Conservation (phyloP, 306 rosid species). For the Pyrus bretschneideri region DNA sequence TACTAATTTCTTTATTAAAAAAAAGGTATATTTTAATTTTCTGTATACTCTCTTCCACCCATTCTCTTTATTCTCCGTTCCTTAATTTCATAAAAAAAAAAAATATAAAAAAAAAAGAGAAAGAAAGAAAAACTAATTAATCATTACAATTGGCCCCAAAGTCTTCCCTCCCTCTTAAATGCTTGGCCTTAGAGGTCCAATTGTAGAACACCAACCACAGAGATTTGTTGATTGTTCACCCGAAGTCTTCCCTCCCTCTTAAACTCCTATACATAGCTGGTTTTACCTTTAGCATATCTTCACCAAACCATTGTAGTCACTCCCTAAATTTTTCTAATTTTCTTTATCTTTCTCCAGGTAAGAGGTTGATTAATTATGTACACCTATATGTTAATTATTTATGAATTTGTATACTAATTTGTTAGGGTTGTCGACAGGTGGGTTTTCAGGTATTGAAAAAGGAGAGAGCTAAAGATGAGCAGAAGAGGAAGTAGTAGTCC, state of each 20-base stretch:
- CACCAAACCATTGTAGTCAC: neutral
- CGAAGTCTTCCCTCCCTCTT: too few relatives aligned
- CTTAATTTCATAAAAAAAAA: neutral
- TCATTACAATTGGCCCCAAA: neutral
- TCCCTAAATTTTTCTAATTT: neutral
- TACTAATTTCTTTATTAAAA: too few relatives aligned
- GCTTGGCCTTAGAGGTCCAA: neutral
- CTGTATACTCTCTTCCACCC: neutral
- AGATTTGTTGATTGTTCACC: neutral
- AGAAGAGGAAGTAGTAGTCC: neutral
- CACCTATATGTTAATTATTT: neutral
- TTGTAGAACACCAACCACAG: neutral
- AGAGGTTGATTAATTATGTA: neutral
- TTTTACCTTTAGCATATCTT: neutral
- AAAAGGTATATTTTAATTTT: neutral
- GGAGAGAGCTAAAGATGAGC: neutral
- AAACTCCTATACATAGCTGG: neutral
- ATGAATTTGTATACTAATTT: neutral
- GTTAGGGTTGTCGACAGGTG: neutral
- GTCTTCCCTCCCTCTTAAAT: neutral
- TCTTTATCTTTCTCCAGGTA: neutral
- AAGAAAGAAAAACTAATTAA: neutral
- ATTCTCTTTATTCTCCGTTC: neutral
- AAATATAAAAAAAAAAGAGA: too few relatives aligned
- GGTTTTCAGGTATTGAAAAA: neutral